phyloP scores from a whole-genome alignment of 2,329 filamentous ascomycete species.

The Claviceps fusiformis region DNA sequence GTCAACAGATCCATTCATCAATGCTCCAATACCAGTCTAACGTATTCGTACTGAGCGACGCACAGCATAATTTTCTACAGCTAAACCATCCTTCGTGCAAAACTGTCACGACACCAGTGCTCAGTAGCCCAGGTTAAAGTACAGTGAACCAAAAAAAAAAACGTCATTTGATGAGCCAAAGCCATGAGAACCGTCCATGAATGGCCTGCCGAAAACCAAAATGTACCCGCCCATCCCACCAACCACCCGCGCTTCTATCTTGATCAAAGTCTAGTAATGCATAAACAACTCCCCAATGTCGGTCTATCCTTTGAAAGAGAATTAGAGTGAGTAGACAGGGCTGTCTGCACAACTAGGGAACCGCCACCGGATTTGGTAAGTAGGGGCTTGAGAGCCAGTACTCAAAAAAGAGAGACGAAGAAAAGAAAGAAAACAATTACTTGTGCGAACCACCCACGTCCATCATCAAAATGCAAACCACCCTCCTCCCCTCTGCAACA shows the following conservation, averaged over 20 bases:
- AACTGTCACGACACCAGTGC: slow-evolving; percentile 4
- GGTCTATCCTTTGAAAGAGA: slow-evolving; percentile 17
- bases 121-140: slow-evolving; percentile 5
- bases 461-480: background rate
- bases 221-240: slow-evolving; percentile 14
- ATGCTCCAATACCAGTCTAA: slow-evolving; percentile 2
- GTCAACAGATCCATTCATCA: background rate
- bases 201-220: slow-evolving; percentile 16
- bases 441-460: background rate
- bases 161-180: slow-evolving; percentile 22
- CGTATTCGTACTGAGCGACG: background rate
- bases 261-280: slow-evolving; percentile 26
- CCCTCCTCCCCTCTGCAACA: no score
- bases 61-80: slow-evolving; percentile 1
- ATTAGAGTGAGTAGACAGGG: slow-evolving; percentile 11
- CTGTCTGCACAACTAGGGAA: slow-evolving; percentile 17
- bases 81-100: slow-evolving; percentile 7
- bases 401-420: background rate
- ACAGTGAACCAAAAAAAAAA: no score
- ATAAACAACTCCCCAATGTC: slow-evolving; percentile 21
- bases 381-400: slow-evolving; percentile 1
- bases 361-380: slow-evolving; percentile 4
- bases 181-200: slow-evolving; percentile 15
- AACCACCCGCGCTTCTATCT: slow-evolving; percentile 24
- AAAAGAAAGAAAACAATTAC: no score